These are phyloP conservation scores for Viola odorata DNA, from an alignment of 345 rosid genomes.

Conservation along the genomic window DNA sequence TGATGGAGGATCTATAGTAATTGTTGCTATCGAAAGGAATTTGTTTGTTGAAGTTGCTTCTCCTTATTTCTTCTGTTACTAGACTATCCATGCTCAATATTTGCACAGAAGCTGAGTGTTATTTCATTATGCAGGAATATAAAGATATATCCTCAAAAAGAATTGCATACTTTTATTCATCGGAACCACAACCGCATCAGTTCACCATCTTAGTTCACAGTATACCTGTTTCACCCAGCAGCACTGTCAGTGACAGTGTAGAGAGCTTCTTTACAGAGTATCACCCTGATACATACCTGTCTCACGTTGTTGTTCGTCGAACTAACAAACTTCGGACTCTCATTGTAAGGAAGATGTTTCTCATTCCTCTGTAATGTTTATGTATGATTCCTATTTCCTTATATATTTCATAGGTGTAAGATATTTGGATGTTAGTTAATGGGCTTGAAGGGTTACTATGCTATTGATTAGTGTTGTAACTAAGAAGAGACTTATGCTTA, in stretches of 20 bases:
- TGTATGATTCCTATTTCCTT: background rate
- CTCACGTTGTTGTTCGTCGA: conserved; percentile 67
- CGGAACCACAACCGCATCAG: conserved; percentile 89
- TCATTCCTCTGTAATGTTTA: background rate
- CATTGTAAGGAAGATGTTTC: conserved; percentile 43
- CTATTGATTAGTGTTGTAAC: no score
- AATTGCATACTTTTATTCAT: conserved; percentile 64
- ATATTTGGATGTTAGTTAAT: background rate
- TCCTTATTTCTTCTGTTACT: conserved; percentile 1
- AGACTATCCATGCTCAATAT: background rate
- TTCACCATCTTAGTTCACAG: conserved; percentile 80
- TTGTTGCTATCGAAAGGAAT: background rate
- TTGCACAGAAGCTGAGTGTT: conserved; percentile 1
- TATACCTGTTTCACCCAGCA: conserved; percentile 63
- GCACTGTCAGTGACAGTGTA: conserved; percentile 69
- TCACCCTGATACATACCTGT: conserved; percentile 69
- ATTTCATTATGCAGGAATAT: conserved; percentile 61
- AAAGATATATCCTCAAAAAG: conserved; percentile 63
- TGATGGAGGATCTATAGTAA: background rate
- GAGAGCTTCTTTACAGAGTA: conserved; percentile 69
- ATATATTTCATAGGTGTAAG: background rate
- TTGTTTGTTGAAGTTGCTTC: background rate
- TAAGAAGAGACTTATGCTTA: no score
- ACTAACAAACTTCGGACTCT: conserved; percentile 65
- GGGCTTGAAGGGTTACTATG: no score